These are phyloP conservation scores for Persicaria maculosa DNA, from an alignment of 148 eudicot species.

Conservation along the genomic window DNA sequence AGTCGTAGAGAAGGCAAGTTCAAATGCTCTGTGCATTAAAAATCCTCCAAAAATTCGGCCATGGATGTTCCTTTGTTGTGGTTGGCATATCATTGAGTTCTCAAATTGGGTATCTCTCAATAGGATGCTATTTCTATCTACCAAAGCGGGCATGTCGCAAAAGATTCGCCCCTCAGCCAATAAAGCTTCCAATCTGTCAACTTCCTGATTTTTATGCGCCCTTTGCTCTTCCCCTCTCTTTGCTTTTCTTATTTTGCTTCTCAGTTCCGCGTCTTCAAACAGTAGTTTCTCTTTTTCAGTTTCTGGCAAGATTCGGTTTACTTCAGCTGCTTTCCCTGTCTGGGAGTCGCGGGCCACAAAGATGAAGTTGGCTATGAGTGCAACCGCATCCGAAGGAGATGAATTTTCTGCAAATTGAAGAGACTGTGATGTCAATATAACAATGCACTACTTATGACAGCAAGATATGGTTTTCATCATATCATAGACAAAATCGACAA, in stretches of 20 bases:
- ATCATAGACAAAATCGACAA: background rate
- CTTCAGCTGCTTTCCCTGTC: constrained; percentile 79
- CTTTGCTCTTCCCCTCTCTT: constrained; percentile 35
- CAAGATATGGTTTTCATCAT: background rate
- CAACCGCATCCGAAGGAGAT: constrained; percentile 39
- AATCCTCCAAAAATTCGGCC: constrained; percentile 96
- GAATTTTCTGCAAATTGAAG: constrained; percentile 25
- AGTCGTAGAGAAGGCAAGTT: constrained; percentile 82
- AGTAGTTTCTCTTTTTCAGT: constrained; percentile 65
- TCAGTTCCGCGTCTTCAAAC: constrained; percentile 72
- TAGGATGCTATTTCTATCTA: constrained; percentile 91
- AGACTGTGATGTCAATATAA: background rate
- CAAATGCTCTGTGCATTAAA: constrained; percentile 93
- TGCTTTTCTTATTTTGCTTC: constrained; percentile 50
- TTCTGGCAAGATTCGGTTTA: constrained; percentile 71
- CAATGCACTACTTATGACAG: background rate
- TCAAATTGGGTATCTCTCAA: constrained; percentile 77
- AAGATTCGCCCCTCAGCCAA: constrained; percentile 82
- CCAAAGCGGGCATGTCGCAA: constrained; percentile 96
- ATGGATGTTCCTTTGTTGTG: constrained; percentile 92
- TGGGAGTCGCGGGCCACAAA: constrained; percentile 92
- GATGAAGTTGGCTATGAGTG: constrained; percentile 84
- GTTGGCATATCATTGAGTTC: constrained; percentile 88
- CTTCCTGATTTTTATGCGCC: constrained; percentile 38
- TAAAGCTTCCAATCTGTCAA: constrained; percentile 37